Base-by-base conservation (phyloP, 768 basidiomycete species). In the Russula abietina region DNA sequence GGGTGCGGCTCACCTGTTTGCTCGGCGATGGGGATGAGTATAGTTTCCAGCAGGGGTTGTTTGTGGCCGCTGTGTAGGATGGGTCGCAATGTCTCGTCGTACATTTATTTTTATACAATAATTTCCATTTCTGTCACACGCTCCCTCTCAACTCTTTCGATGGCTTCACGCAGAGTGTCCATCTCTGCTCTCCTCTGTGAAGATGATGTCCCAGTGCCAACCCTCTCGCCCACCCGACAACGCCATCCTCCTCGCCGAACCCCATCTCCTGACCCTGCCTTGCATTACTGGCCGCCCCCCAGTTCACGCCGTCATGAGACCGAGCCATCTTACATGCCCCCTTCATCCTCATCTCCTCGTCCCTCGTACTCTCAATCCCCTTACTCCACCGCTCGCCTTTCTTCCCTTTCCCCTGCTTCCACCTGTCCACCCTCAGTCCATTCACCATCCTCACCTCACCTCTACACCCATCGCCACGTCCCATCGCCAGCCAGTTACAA, bases 61-160 rank as follows among this genome's bases (percentile, higher is more conserved):
- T 88, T 83, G 83, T 80, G 81, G 83, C 76, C 73, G 69, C 79
- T 80, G 80, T 74, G 71, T 89, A 88, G 85, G 81, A 77, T 72
- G 70, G 76, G 80, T 81, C 87, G 90, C 90, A 92, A 91, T 90
- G 89, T 91, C 87, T 84, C 81, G 89, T 90, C 84, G 88, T 88
- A 91, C 86, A 91, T 75, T 59, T 68, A 28, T 61, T 39, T n/a
- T n/a, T n/a, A n/a, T 26, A 16, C 24, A 1, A 11, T 67, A 63
- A 32, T 59, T 65, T 67, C 66, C 64, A 64, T 57, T 36, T 59
- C 55, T 45, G 50, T 68, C 36, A 54, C 66, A 39, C 33, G 24
- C 26, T 26, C 6, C 8, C 48, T 24, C 14, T 24, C 12, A 26
- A 11, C 12, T 11, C 1, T 33, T 26, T 32, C 71, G 69, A 88